Percentiles rank a stretch among this genome's conserved stretches.
Evolutionary conservation across 345 rosid genomes (phyloP).

Genomic region (Eutrema heterophyllum): DNA sequence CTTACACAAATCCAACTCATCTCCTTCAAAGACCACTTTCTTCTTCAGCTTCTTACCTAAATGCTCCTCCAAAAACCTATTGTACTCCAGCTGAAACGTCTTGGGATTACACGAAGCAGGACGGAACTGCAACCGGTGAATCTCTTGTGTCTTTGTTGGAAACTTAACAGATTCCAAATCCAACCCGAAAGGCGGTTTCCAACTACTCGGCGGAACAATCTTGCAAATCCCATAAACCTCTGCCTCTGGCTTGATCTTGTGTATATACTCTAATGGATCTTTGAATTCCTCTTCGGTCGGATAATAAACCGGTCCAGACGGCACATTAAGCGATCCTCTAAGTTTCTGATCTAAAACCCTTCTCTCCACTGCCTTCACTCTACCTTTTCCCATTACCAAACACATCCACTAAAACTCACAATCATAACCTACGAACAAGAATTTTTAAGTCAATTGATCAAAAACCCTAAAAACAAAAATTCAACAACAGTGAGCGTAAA

Average conservation of each 20-base stretch:
- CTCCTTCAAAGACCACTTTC: slow-evolving; percentile 76
- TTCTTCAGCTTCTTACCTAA: slow-evolving; percentile 70
- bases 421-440: slow-evolving; percentile 29
- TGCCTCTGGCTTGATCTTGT: slow-evolving; percentile 81
- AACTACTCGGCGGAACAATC: slow-evolving; percentile 75
- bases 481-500: not conserved
- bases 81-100: slow-evolving; percentile 87
- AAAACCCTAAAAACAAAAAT: not conserved
- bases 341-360: slow-evolving; percentile 56
- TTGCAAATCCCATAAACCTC: slow-evolving; percentile 90
- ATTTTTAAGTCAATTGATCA: not conserved
- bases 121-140: slow-evolving; percentile 90
- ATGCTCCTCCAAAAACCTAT: slow-evolving; percentile 66
- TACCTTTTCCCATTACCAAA: slow-evolving; percentile 82
- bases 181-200: slow-evolving; percentile 85
- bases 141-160: slow-evolving; percentile 92
- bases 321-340: slow-evolving; percentile 44
- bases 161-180: slow-evolving; percentile 58
- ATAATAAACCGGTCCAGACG: slow-evolving; percentile 66
- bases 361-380: slow-evolving; percentile 75
- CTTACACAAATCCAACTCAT: slow-evolving; percentile 84
- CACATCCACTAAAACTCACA: slow-evolving; percentile 24
- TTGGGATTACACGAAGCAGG: slow-evolving; percentile 79
- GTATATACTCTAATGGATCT: slow-evolving; percentile 76
- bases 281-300: slow-evolving; percentile 80